A percentile compares a stretch with the other conserved stretches of the same genome.
Evolutionary conservation across 495 filamentous ascomycete genomes (phyloP).

Genomic region (Penicillium bialowiezense): DNA sequence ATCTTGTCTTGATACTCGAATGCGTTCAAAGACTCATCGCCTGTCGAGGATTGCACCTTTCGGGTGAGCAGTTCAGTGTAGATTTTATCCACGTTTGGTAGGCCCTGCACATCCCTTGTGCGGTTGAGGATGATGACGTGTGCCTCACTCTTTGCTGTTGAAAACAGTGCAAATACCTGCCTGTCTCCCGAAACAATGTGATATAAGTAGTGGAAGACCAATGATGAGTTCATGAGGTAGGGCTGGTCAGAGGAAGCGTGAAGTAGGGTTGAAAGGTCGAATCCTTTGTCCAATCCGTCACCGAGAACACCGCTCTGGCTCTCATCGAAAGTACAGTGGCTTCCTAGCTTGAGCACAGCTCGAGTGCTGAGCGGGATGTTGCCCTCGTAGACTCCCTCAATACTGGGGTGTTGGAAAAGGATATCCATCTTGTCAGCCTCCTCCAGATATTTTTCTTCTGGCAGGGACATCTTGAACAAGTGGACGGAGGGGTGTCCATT

Average conservation of each 20-base stretch:
- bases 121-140: slow-evolving; percentile 83
- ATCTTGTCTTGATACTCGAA: slow-evolving; percentile 87
- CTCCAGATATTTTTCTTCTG: slow-evolving; percentile 81
- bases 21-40: slow-evolving; percentile 68
- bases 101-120: slow-evolving; percentile 68
- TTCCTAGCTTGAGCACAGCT: slow-evolving; percentile 85
- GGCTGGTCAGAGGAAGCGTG: slow-evolving; percentile 61
- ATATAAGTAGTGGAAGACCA: slow-evolving; percentile 87
- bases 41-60: slow-evolving; percentile 62
- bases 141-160: slow-evolving; percentile 73
- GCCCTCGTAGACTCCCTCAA: slow-evolving; percentile 96
- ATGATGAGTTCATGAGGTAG: slow-evolving; percentile 65
- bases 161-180: slow-evolving; percentile 92
- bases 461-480: slow-evolving; percentile 87
- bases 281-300: slow-evolving; percentile 88
- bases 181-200: slow-evolving; percentile 86
- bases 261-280: slow-evolving; percentile 77
- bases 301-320: slow-evolving; percentile 86
- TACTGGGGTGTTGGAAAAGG: slow-evolving; percentile 86
- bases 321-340: slow-evolving; percentile 92
- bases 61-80: slow-evolving; percentile 73
- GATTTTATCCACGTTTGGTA: slow-evolving; percentile 88
- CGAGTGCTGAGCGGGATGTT: slow-evolving; percentile 80
- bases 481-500: slow-evolving; percentile 94
- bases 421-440: slow-evolving; percentile 77